Evolutionary conservation across 2,329 filamentous ascomycete species (phyloP).

Genomic region (Penicillium psychrosexuale): DNA sequence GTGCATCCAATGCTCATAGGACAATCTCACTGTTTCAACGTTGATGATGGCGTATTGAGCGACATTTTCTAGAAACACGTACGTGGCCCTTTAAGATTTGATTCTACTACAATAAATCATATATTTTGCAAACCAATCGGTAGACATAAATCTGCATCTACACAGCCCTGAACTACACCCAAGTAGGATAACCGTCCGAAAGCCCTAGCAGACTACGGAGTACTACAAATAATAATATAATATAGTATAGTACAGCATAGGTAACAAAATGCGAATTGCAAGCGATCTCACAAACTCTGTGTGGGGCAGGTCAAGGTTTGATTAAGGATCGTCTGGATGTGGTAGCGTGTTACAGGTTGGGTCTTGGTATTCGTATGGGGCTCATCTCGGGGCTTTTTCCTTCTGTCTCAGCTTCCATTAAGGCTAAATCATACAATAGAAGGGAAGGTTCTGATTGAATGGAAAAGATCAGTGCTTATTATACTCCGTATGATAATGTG

Average conservation of each 20-base stretch:
- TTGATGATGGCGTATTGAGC: not conserved
- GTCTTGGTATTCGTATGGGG: constrained; percentile 25
- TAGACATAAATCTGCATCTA: constrained; percentile 7
- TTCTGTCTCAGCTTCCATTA: constrained; percentile 5
- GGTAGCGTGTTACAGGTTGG: constrained; percentile 30
- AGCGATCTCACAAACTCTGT: constrained; percentile 14
- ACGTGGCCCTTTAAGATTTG: not conserved
- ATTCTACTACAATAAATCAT: not conserved
- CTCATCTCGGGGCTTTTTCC: constrained; percentile 20
- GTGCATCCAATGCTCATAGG: not conserved
- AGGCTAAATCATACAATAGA: not conserved
- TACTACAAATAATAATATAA: not conserved
- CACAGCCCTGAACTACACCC: constrained; percentile 15
- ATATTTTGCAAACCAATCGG: not conserved
- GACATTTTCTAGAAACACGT: not conserved
- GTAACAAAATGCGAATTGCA: constrained; percentile 2
- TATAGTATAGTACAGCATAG: not conserved
- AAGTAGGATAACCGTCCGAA: constrained; percentile 17
- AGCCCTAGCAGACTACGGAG: not conserved
- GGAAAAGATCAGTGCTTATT: not conserved
- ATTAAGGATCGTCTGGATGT: constrained; percentile 38
- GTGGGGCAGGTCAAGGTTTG: constrained; percentile 35
- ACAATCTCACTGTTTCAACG: constrained; percentile 15
- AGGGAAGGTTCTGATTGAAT: not conserved
- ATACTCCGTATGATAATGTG: not conserved